Conservation (phyloP, 495 filamentous ascomycete genomes). For the Penicillium cataractarum region DNA sequence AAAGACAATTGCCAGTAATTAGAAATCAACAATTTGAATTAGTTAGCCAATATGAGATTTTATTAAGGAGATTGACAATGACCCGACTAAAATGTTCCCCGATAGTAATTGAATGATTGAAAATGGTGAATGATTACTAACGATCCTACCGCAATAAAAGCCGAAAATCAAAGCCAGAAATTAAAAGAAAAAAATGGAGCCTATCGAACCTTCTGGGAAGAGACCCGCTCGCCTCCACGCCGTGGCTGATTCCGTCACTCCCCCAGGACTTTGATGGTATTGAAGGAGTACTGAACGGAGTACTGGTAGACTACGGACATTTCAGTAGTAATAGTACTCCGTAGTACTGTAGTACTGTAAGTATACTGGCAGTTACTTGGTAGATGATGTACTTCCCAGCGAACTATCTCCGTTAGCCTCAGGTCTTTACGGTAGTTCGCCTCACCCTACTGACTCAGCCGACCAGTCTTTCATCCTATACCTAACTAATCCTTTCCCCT, state of each 20-base stretch:
- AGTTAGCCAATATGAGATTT: too few species aligned
- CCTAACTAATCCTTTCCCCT: conserved; percentile 14
- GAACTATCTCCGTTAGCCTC: conserved; percentile 4
- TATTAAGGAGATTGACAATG: too few species aligned
- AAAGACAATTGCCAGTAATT: not conserved
- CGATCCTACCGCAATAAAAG: not conserved
- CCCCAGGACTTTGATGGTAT: not conserved
- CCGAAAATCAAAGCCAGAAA: not conserved
- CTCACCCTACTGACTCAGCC: conserved; percentile 26
- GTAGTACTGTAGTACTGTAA: not conserved
- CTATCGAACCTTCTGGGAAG: conserved; percentile 27
- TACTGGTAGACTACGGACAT: not conserved
- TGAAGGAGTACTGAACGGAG: not conserved
- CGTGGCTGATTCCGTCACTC: conserved; percentile 32
- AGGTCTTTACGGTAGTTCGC: too few species aligned
- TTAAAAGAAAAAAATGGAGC: conserved; percentile 8
- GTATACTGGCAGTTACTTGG: too few species aligned
- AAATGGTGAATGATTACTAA: not conserved
- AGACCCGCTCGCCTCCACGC: conserved; percentile 26
- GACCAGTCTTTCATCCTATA: conserved; percentile 16
- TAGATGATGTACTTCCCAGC: not conserved
- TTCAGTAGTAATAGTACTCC: not conserved
- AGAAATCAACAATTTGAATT: not conserved
- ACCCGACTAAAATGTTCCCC: not conserved
- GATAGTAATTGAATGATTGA: not conserved